Percentiles rank a stretch among this genome's conserved stretches.
phyloP scores from a whole-genome alignment of 768 basidiomycete species.

The Rickenella mellea region DNA sequence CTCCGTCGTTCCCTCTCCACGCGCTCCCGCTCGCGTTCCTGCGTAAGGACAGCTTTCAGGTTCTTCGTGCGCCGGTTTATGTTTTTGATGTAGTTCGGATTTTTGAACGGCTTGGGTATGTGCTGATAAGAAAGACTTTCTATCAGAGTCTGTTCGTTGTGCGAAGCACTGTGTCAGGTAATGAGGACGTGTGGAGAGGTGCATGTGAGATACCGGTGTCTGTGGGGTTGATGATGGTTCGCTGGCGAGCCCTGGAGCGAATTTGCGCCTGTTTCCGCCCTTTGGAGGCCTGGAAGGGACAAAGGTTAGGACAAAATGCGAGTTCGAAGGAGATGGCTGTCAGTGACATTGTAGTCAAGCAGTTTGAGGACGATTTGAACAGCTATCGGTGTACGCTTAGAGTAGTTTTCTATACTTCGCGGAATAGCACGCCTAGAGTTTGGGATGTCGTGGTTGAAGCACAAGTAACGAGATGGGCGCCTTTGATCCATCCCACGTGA shows the following conservation, averaged over 20 bases:
- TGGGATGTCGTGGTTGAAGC: no score
- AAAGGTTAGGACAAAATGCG: no score
- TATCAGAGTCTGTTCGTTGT: conserved; percentile 44
- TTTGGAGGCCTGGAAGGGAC: conserved; percentile 17
- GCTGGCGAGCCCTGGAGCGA: conserved; percentile 4
- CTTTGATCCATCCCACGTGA: no score
- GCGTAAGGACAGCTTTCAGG: conserved; percentile 65
- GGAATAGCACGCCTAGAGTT: no score
- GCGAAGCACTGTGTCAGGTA: not conserved
- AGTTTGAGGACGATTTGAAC: no score
- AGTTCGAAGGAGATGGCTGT: no score
- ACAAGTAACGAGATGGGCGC: no score
- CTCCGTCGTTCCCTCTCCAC: conserved; percentile 51
- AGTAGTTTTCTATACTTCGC: no score
- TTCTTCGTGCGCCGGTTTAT: conserved; percentile 68
- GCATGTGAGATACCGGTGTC: conserved; percentile 12
- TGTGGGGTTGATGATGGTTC: not conserved
- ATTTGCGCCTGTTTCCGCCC: conserved; percentile 14
- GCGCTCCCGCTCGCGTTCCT: conserved; percentile 73
- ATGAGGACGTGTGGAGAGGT: not conserved
- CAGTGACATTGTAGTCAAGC: no score
- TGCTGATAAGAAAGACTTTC: conserved; percentile 70
- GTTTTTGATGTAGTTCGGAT: conserved; percentile 59
- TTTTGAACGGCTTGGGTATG: conserved; percentile 70
- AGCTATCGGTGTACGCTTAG: no score